phyloP scores from a whole-genome alignment of 2,329 filamentous ascomycete species.

The Xylaria sp. region DNA sequence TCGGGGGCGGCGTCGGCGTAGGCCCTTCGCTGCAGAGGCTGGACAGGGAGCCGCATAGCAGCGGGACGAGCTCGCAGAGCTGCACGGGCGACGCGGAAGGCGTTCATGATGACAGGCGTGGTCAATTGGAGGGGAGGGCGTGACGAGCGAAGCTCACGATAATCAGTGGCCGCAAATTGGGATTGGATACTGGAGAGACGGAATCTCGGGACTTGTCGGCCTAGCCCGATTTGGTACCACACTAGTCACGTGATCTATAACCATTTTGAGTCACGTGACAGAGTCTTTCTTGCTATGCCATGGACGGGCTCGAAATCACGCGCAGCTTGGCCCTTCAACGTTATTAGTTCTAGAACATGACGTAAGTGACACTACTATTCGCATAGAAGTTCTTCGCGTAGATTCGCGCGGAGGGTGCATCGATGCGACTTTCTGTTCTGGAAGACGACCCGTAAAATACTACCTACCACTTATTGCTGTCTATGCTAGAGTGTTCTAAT shows the following conservation, averaged over 20 bases:
- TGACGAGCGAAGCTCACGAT: slow-evolving; percentile 56
- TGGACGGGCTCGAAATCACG: too few species aligned
- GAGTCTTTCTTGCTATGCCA: too few species aligned
- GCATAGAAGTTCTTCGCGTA: neutral
- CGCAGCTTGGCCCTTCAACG: too few species aligned
- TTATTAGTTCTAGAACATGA: neutral
- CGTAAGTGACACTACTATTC: neutral
- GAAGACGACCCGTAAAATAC: neutral
- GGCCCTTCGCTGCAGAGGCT: slow-evolving; percentile 85
- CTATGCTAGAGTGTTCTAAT: neutral
- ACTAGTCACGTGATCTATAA: slow-evolving; percentile 14
- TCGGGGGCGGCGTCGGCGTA: slow-evolving; percentile 90
- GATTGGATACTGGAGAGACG: slow-evolving; percentile 41
- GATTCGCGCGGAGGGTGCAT: neutral
- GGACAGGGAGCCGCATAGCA: slow-evolving; percentile 77
- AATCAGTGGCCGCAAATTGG: slow-evolving; percentile 61
- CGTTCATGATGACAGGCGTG: slow-evolving; percentile 81
- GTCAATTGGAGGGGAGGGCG: slow-evolving; percentile 60
- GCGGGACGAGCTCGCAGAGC: slow-evolving; percentile 86
- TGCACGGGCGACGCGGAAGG: slow-evolving; percentile 89
- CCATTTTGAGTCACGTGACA: too few species aligned
- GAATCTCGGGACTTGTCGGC: slow-evolving; percentile 39
- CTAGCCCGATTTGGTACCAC: slow-evolving; percentile 54
- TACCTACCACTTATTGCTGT: neutral
- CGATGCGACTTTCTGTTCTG: neutral